Conservation (phyloP, 768 basidiomycete species). For the Calocybe cyanea region DNA sequence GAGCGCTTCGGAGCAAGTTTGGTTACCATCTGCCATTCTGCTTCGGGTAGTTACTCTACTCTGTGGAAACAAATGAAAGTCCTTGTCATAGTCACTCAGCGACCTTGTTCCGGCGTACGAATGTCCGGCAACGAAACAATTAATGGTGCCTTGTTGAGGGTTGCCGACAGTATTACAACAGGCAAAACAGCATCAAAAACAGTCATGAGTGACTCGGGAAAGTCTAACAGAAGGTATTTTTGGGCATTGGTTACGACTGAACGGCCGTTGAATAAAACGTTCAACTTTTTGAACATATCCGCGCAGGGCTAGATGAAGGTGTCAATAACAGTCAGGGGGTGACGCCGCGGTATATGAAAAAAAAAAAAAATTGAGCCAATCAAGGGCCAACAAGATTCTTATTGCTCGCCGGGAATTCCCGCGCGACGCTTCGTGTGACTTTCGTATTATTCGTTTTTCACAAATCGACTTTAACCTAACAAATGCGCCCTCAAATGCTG, state of each 20-base stretch:
- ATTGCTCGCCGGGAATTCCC: slow-evolving; percentile 25
- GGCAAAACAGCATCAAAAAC: neutral
- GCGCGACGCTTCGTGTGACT: no score
- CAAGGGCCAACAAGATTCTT: no score
- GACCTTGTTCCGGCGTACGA: neutral
- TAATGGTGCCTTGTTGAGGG: neutral
- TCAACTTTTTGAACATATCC: no score
- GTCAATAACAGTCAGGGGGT: no score
- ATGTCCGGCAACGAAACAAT: slow-evolving; percentile 1
- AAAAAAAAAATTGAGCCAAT: no score
- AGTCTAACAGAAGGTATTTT: neutral
- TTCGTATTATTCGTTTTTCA: slow-evolving; percentile 20
- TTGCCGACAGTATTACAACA: neutral
- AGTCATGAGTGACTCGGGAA: neutral
- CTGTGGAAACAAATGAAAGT: neutral
- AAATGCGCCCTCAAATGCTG: slow-evolving; percentile 59
- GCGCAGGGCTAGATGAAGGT: no score
- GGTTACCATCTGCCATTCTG: slow-evolving; percentile 12
- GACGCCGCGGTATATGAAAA: no score
- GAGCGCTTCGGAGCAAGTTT: slow-evolving; percentile 2
- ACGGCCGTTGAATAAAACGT: no score
- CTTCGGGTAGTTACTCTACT: slow-evolving; percentile 5
- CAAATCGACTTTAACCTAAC: slow-evolving; percentile 20
- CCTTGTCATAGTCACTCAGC: neutral
- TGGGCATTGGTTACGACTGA: neutral